Evolutionary conservation across 257 asterid species (phyloP).

Genomic region (Gardenia jasminoides): DNA sequence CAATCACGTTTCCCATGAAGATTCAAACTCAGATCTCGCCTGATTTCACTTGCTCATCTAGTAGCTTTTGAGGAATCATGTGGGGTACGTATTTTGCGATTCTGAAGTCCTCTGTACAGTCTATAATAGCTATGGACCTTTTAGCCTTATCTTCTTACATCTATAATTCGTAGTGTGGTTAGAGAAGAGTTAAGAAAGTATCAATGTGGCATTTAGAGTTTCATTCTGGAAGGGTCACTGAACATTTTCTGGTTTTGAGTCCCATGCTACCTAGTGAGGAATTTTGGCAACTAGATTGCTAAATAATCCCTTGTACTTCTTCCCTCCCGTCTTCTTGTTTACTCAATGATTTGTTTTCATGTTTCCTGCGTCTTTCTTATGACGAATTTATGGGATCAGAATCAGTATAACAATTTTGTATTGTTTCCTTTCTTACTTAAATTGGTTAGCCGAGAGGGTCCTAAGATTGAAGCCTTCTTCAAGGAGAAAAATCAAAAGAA

Average conservation of each 20-base stretch:
- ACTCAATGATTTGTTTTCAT: background rate
- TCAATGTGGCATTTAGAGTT: background rate
- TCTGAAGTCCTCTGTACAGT: too few relatives aligned
- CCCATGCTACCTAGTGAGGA: background rate
- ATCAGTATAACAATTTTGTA: background rate
- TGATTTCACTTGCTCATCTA: too few relatives aligned
- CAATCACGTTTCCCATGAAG: background rate
- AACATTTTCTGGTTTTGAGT: background rate
- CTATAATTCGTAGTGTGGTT: background rate
- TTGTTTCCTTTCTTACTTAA: background rate
- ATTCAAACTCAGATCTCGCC: background rate
- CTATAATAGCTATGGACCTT: background rate
- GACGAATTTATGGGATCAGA: background rate
- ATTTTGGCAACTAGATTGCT: background rate
- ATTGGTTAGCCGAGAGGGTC: conserved; percentile 62
- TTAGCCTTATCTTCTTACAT: too few relatives aligned
- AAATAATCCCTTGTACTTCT: background rate
- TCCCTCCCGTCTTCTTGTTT: background rate
- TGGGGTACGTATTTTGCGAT: too few relatives aligned
- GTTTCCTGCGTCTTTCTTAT: background rate
- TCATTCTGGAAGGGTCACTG: background rate
- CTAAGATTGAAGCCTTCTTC: conserved; percentile 46
- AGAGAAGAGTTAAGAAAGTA: background rate
- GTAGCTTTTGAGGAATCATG: too few relatives aligned
- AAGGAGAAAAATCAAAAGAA: conserved; percentile 51